Conservation (phyloP, 176 grass and related monocot species). For the Themeda triandra region DNA sequence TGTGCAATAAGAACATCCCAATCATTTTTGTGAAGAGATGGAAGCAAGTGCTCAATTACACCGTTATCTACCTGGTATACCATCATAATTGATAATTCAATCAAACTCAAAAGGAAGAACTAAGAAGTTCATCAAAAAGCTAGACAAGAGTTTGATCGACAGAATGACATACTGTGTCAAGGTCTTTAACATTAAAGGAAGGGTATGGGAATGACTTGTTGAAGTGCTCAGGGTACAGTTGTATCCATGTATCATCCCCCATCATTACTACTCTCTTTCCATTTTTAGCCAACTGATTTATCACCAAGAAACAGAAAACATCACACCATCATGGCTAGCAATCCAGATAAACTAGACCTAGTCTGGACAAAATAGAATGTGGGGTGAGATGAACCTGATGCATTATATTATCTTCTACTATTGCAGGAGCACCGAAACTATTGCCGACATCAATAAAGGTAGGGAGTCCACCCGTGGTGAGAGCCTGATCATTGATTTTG, state of each 20-base stretch:
- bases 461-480: slow-evolving; percentile 91
- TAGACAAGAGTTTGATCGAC: slow-evolving; percentile 7
- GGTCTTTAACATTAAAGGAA: slow-evolving; percentile 99
- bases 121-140: neutral
- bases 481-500: slow-evolving; percentile 46
- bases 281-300: slow-evolving; percentile 62
- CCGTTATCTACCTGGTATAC: slow-evolving; percentile 83
- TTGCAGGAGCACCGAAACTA: slow-evolving; percentile 93
- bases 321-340: neutral
- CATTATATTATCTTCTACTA: slow-evolving; percentile 94
- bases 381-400: slow-evolving; percentile 67
- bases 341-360: slow-evolving; percentile 1
- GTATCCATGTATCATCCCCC: slow-evolving; percentile 97
- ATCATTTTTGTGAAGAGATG: slow-evolving; percentile 72
- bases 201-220: slow-evolving; percentile 87
- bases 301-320: slow-evolving; percentile 27
- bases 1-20: slow-evolving; percentile 98
- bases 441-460: slow-evolving; percentile 98
- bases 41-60: slow-evolving; percentile 86
- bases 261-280: slow-evolving; percentile 94
- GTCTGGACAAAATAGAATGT: neutral
- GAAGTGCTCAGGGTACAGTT: slow-evolving; percentile 95
- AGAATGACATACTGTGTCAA: slow-evolving; percentile 67
- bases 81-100: slow-evolving; percentile 11
- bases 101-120: neutral